A percentile compares a stretch with the other conserved stretches of the same genome.
phyloP scores from a whole-genome alignment of 805 yeast species.

The Yamadazyma tumulicola region DNA sequence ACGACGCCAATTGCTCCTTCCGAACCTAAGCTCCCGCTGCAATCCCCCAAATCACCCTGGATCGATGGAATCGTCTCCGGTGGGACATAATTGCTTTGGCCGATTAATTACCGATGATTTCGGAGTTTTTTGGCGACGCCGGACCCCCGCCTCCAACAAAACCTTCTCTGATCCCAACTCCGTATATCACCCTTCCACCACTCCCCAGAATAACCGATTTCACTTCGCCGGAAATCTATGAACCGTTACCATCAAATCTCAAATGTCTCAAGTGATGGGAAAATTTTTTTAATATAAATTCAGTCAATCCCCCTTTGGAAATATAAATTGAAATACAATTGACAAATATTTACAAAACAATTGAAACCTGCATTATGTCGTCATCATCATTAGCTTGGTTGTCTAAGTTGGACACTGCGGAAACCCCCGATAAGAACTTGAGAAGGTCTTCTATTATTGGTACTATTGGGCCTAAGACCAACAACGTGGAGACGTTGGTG shows the following conservation, averaged over 20 bases:
- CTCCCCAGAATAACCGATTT: too few species aligned
- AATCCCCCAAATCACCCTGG: too few species aligned
- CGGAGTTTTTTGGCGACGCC: too few species aligned
- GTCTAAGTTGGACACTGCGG: slow-evolving; percentile 66
- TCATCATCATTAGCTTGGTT: slow-evolving; percentile 71
- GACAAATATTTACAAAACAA: not conserved
- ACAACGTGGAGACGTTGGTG: slow-evolving; percentile 78
- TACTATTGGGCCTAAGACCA: slow-evolving; percentile 98
- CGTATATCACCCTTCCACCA: too few species aligned
- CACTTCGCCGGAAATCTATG: slow-evolving; percentile 12
- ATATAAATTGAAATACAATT: not conserved
- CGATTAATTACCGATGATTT: too few species aligned
- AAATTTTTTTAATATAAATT: slow-evolving; percentile 4
- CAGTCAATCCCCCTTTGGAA: not conserved
- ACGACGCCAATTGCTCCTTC: too few species aligned
- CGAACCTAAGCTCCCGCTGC: too few species aligned
- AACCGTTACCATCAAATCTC: slow-evolving; percentile 9
- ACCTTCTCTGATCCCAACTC: too few species aligned
- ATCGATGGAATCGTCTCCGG: too few species aligned
- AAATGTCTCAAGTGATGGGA: slow-evolving; percentile 7
- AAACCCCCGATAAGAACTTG: slow-evolving; percentile 71
- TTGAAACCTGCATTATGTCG: slow-evolving; percentile 30
- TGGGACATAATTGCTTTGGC: too few species aligned
- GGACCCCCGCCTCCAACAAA: too few species aligned
- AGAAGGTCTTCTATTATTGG: slow-evolving; percentile 98